Conservation (phyloP, 257 asterid genomes). For the Perilla frutescens region DNA sequence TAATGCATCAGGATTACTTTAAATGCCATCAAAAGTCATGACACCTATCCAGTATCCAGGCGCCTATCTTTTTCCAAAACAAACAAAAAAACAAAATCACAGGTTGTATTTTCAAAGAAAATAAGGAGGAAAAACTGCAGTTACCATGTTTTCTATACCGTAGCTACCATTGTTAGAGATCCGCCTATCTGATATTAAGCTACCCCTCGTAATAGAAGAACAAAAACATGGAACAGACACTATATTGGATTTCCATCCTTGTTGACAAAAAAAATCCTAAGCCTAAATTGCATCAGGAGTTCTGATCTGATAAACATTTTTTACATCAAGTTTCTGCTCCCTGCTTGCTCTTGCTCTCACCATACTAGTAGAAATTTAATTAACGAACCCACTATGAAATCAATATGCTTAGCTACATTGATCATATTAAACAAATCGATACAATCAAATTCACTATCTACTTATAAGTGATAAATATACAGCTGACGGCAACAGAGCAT, state of each 20-base stretch:
- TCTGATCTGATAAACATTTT: constrained; percentile 2
- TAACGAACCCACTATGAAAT: background rate
- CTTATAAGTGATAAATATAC: constrained; percentile 1
- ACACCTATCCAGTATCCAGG: background rate
- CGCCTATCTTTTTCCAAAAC: background rate
- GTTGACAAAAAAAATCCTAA: too few relatives aligned
- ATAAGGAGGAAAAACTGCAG: background rate
- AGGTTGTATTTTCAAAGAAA: background rate
- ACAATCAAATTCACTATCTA: background rate
- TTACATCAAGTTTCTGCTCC: background rate
- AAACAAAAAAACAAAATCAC: background rate
- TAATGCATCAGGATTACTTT: constrained; percentile 16
- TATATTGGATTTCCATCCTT: too few relatives aligned
- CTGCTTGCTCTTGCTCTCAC: constrained; percentile 9
- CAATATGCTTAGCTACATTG: constrained; percentile 13
- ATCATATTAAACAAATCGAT: constrained; percentile 20
- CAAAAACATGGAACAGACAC: too few relatives aligned
- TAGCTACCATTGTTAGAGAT: constrained; percentile 11
- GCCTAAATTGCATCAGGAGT: constrained; percentile 3
- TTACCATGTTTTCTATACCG: background rate
- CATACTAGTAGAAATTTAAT: constrained; percentile 8
- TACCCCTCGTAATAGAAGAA: background rate
- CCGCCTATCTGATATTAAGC: constrained; percentile 13
- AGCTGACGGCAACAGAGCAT: constrained; percentile 5
- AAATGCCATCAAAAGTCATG: constrained; percentile 1